phyloP scores from a whole-genome alignment of 2,329 filamentous ascomycete genomes.

The Dothideomycetes sp. region DNA sequence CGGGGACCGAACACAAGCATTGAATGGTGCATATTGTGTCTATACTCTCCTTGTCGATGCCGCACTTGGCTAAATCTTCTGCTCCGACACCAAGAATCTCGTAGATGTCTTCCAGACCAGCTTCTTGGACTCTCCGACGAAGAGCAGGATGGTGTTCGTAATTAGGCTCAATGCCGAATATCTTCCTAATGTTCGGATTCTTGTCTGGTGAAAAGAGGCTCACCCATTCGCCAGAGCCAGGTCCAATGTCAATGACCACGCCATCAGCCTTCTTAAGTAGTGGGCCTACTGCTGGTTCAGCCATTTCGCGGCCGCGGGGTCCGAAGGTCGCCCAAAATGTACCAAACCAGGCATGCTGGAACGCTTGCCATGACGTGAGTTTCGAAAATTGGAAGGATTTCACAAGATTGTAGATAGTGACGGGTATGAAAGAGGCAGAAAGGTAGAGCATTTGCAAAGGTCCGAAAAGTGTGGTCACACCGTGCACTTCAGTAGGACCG shows the following conservation, averaged over 20 bases:
- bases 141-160: conserved; percentile 39
- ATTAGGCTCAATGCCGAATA: conserved; percentile 59
- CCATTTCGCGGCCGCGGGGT: conserved; percentile 36
- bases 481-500: too few species aligned
- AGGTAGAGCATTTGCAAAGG: too few species aligned
- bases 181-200: conserved; percentile 24
- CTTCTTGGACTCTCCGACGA: conserved; percentile 33
- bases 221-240: conserved; percentile 51
- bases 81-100: conserved; percentile 53
- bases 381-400: conserved; percentile 14
- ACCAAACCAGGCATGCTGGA: conserved; percentile 45
- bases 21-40: conserved; percentile 50
- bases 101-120: conserved; percentile 47
- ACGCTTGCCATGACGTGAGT: conserved; percentile 16
- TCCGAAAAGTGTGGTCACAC: too few species aligned
- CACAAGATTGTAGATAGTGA: conserved; percentile 35
- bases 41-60: conserved; percentile 40
- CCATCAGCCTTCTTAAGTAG: conserved; percentile 43
- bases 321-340: conserved; percentile 49
- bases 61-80: conserved; percentile 40
- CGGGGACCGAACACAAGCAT: conserved; percentile 54
- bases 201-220: conserved; percentile 33
- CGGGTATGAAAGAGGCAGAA: conserved; percentile 40
- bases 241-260: conserved; percentile 50
- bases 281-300: conserved; percentile 37